A percentile compares a stretch with the other conserved stretches of the same genome.
Evolutionary conservation across 1,284 basidiomycete genomes (phyloP).

Genomic region (Sanghuangporus sanghuang): DNA sequence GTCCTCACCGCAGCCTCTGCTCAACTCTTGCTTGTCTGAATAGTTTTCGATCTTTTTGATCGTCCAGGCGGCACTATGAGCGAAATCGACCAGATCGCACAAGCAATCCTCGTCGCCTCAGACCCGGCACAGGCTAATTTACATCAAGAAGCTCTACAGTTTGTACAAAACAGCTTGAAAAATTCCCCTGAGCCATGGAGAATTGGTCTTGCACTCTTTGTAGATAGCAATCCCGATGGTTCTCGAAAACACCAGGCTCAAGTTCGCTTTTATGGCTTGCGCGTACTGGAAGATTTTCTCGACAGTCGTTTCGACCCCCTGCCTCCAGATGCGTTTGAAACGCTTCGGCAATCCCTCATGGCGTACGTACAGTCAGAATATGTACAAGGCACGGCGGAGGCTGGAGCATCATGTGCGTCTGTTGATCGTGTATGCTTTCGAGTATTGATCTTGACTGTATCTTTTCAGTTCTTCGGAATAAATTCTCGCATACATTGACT

Average conservation of each 20-base stretch:
- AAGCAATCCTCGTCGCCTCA: conserved; percentile 80
- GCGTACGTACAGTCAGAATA: conserved; percentile 79
- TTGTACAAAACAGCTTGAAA: conserved; percentile 54
- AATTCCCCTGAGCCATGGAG: conserved; percentile 75
- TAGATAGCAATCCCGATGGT: conserved; percentile 53
- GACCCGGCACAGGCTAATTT: conserved; percentile 66
- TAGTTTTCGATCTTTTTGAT: background rate
- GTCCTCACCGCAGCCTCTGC: background rate
- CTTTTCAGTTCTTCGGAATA: conserved; percentile 81
- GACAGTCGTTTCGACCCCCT: conserved; percentile 75
- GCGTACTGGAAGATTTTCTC: conserved; percentile 82
- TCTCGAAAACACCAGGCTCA: conserved; percentile 64
- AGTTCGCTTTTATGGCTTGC: conserved; percentile 80
- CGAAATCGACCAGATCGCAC: conserved; percentile 71
- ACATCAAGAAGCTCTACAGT: conserved; percentile 79
- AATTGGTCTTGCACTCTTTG: conserved; percentile 70
- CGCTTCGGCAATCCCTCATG: conserved; percentile 64
- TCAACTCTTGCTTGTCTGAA: background rate
- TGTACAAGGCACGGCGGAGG: conserved; percentile 70
- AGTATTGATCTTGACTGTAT: conserved; percentile 6
- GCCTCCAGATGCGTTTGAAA: conserved; percentile 63
- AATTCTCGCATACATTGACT: conserved; percentile 95
- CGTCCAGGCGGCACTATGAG: conserved; percentile 25
- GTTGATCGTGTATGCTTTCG: conserved; percentile 13
- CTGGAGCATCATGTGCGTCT: conserved; percentile 64